These are phyloP conservation scores for Aaosphaeria arxii DNA, from an alignment of 2,329 filamentous ascomycete species.

Conservation along the genomic window DNA sequence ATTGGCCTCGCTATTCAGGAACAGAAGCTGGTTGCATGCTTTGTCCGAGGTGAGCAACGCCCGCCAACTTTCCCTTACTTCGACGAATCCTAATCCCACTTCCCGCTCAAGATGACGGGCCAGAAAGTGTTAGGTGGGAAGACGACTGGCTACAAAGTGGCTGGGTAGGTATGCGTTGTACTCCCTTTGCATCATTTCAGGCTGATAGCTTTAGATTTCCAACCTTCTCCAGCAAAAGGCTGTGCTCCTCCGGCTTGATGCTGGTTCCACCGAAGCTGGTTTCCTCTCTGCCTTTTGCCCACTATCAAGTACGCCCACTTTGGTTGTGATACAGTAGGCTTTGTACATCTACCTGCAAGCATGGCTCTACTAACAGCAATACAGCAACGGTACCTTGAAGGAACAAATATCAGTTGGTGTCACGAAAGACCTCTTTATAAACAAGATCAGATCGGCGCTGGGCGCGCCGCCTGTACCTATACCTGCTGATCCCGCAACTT, in stretches of 20 bases:
- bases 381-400: conserved; percentile 69
- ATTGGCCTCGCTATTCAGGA: conserved; percentile 73
- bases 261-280: conserved; percentile 75
- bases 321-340: conserved; percentile 70
- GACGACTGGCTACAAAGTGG: conserved; percentile 56
- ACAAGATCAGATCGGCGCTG: conserved; percentile 47
- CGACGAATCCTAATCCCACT: neutral
- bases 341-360: too few species aligned
- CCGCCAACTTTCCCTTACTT: neutral
- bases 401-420: conserved; percentile 70
- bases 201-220: conserved; percentile 28
- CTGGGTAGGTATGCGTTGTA: conserved; percentile 21
- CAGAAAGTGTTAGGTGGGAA: conserved; percentile 72
- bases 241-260: conserved; percentile 66
- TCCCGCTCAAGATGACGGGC: conserved; percentile 57
- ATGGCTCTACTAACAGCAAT: neutral
- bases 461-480: conserved; percentile 25
- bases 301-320: conserved; percentile 70
- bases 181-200: neutral
- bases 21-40: conserved; percentile 77
- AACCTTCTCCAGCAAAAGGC: conserved; percentile 59
- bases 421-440: conserved; percentile 64
- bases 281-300: conserved; percentile 82
- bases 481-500: neutral
- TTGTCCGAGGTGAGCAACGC: conserved; percentile 64